Conservation (phyloP, 2,329 filamentous ascomycete genomes). For the Curvularia sp. region DNA sequence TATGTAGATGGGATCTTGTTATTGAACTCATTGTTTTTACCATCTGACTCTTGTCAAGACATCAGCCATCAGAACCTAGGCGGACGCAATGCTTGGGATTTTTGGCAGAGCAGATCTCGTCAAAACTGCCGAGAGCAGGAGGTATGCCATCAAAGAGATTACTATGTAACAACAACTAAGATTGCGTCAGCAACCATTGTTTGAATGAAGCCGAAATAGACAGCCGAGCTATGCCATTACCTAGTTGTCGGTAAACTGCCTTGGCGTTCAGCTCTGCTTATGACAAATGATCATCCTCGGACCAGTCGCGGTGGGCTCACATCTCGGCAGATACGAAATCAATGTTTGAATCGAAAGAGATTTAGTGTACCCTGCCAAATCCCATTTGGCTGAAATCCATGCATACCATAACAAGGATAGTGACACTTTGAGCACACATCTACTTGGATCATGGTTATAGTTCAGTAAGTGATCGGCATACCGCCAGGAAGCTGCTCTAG, state of each 20-base stretch:
- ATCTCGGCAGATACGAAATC: not conserved
- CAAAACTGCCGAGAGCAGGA: not conserved
- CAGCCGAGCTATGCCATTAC: not conserved
- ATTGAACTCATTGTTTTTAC: no score
- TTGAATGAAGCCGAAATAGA: not conserved
- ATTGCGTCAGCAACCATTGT: not conserved
- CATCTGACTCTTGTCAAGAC: not conserved
- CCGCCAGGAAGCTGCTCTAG: slow-evolving; percentile 42
- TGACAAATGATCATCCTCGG: not conserved
- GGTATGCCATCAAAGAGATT: not conserved
- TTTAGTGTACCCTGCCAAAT: not conserved
- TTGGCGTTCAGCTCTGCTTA: not conserved
- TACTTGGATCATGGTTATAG: no score
- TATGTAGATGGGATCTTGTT: not conserved
- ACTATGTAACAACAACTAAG: no score
- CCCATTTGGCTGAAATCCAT: not conserved
- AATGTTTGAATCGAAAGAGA: not conserved
- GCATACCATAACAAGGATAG: no score
- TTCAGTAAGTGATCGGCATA: slow-evolving; percentile 27
- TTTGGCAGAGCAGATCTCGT: not conserved
- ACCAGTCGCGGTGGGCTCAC: not conserved
- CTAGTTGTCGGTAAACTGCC: not conserved
- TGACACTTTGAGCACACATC: not conserved
- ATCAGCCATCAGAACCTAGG: not conserved
- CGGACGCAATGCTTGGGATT: not conserved